phyloP scores from a whole-genome alignment of 768 basidiomycete species.

The Kwoniella bestiolae region DNA sequence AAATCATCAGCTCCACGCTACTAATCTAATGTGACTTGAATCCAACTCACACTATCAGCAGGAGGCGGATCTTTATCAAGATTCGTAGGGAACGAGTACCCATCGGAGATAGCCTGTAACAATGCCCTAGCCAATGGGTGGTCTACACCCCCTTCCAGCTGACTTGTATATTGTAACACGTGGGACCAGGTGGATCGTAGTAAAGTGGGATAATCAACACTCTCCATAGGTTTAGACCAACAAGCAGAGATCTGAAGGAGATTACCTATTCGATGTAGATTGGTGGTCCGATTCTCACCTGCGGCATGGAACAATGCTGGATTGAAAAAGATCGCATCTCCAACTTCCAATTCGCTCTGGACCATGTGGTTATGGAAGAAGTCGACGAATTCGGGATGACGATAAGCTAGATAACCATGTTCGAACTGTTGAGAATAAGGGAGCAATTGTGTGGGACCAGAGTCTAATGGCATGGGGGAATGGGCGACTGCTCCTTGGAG shows the following conservation, averaged over 20 bases:
- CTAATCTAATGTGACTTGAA: background rate
- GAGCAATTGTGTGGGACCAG: conserved; percentile 30
- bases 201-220: conserved; percentile 18
- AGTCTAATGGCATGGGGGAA: conserved; percentile 25
- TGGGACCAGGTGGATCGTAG: background rate
- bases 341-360: conserved; percentile 19
- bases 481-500: conserved; percentile 34
- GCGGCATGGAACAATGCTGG: conserved; percentile 26
- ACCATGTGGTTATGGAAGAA: conserved; percentile 5
- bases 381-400: conserved; percentile 19
- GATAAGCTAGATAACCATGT: conserved; percentile 23
- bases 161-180: background rate
- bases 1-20: background rate
- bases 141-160: conserved; percentile 5
- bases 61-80: conserved; percentile 16
- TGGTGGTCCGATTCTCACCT: conserved; percentile 15
- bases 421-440: conserved; percentile 27
- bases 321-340: conserved; percentile 37
- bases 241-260: conserved; percentile 22
- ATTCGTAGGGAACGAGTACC: conserved; percentile 12
- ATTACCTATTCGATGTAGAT: conserved; percentile 8
- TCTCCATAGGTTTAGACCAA: conserved; percentile 19
- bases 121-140: background rate
- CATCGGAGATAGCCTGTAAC: conserved; percentile 6
- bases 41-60: background rate